These are phyloP conservation scores for Sporothrix brunneoviolacea DNA, from an alignment of 2,329 filamentous ascomycete genomes.

Conservation along the genomic window DNA sequence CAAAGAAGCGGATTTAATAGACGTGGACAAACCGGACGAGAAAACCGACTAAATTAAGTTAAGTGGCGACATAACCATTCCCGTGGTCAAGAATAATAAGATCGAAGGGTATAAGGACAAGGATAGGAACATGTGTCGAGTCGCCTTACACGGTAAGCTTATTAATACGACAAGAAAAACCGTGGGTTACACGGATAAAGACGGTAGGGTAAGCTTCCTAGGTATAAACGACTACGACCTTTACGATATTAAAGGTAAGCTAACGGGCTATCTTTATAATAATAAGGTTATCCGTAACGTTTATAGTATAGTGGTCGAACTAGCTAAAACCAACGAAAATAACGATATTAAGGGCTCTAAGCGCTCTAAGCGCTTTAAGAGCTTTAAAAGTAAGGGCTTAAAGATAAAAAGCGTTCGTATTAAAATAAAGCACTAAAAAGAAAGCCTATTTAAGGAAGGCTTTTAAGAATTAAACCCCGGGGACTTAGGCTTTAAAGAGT, in stretches of 20 bases:
- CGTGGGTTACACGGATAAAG: not conserved
- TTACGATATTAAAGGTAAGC: not conserved
- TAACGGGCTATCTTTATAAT: not conserved
- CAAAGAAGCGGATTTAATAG: not conserved
- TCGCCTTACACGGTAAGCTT: not conserved
- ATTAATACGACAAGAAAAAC: not conserved
- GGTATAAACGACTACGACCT: not conserved
- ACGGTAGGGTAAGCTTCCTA: not conserved
- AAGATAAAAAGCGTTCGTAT: not conserved
- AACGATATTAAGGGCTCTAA: not conserved
- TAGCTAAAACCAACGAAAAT: not conserved
- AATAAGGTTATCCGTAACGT: not conserved
- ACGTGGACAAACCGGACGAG: not conserved
- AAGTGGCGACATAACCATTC: not conserved
- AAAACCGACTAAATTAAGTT: not conserved
- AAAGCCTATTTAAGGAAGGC: not conserved
- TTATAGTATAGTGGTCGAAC: not conserved
- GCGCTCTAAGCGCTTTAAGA: too few species aligned
- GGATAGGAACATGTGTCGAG: not conserved
- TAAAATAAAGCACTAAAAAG: not conserved
- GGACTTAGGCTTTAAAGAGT: not conserved
- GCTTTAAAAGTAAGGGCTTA: too few species aligned
- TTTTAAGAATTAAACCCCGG: not conserved
- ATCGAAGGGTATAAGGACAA: not conserved
- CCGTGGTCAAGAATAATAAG: not conserved